Evolutionary conservation across 257 asterid genomes (phyloP), one percentile per base, ranked within the genome.

Genomic region (Catharanthus roseus): DNA sequence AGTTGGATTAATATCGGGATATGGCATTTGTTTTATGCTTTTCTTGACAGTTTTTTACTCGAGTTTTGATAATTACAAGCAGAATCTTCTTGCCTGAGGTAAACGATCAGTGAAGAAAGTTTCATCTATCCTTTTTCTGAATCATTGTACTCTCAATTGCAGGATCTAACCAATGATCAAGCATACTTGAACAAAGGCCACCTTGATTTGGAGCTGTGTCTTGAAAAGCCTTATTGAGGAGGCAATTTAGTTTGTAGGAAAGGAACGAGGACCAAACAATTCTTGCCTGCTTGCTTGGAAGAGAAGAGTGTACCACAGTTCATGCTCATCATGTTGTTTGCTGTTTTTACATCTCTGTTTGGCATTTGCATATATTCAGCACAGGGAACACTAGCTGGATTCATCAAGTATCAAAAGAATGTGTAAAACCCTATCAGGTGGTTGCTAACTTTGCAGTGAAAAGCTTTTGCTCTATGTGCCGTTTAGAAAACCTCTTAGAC

Each of bases 201-300:
- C 24, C 68, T 53, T 41, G 68, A 71, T 67, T 23, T 75, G 75
- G 65, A 73, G 68, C 51, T 66, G 58, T 66, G 67, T 45, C 63
- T 47, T n/a, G 66, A 58, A 10, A 45, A 56, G 50, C 47, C 44
- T 5, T 12, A 61, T 11, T 47, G 42, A 61, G 29, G 39, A 58
- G 8, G 42, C 5, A 61, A 33, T 9, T 19, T 4, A 41, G 49
- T 24, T 23, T 28, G n/a, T n/a, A 72, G 34, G 38, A 19, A 53
- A 23, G 5, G 24, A 3, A 13, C 19, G 18, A 8, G 50, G 53
- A 38, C 1, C 2, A 15, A 31, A 16, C 18, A 4, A 60, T 18
- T 62, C 63, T 1, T 56, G 36, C 57, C 9, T 34, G 60, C 71
- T 10, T 68, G 64, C 72, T 68, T 49, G 31, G 5, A 33, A 3